Evolutionary conservation across 495 filamentous ascomycete genomes (phyloP).

Genomic region (Pseudevernia furfuracea): DNA sequence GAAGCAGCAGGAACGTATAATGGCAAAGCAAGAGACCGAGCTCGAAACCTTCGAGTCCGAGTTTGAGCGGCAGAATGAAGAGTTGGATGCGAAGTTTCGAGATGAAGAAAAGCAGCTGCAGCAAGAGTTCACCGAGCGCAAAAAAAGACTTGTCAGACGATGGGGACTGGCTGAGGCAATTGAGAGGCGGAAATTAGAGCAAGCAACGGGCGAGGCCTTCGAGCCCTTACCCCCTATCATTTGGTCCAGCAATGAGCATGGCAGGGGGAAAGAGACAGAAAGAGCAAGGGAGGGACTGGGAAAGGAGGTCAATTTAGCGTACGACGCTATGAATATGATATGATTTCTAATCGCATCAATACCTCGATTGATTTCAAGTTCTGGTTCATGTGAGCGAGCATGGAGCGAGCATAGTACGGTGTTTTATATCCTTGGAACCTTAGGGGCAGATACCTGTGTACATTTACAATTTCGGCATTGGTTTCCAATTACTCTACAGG

Average conservation of each 20-base stretch:
- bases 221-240: slow-evolving; percentile 37
- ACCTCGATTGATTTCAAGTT: neutral
- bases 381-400: neutral
- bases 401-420: neutral
- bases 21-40: slow-evolving; percentile 58
- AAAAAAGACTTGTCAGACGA: slow-evolving; percentile 41
- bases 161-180: slow-evolving; percentile 63
- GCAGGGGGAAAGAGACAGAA: neutral
- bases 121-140: slow-evolving; percentile 44
- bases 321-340: slow-evolving; percentile 20
- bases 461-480: neutral
- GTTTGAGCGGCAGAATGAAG: slow-evolving; percentile 45
- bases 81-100: slow-evolving; percentile 28
- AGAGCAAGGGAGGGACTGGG: neutral
- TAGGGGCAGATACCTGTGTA: neutral
- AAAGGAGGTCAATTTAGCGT: slow-evolving; percentile 1
- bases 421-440: neutral
- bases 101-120: slow-evolving; percentile 47
- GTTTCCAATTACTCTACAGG: neutral
- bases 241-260: slow-evolving; percentile 14
- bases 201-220: slow-evolving; percentile 40
- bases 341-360: neutral
- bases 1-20: slow-evolving; percentile 57
- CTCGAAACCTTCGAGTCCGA: slow-evolving; percentile 47
- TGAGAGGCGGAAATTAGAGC: slow-evolving; percentile 51